Evolutionary conservation across 257 asterid species (phyloP), one percentile per base, ranked within the genome.

Genomic region (Primulina eburnea): DNA sequence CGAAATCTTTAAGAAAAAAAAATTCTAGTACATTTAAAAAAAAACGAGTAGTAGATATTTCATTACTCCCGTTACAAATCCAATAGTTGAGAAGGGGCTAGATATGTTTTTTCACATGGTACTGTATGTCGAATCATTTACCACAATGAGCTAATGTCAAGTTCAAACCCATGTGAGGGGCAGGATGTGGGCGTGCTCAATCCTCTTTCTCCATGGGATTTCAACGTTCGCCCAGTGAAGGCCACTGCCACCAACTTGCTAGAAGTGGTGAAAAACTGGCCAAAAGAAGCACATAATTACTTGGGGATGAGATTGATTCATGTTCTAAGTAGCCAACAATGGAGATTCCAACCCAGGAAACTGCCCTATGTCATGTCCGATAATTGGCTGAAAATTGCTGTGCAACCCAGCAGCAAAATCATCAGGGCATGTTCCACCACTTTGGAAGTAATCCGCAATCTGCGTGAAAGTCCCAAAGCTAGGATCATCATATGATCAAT

Each of bases 361-460:
- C 80, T 93, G 96, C 67, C 98, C 96, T 6, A 93, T 89, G 68
- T 93, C 98, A 68, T 85, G 92, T 69, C 95, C 95, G 17, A 72
- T 58, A 24, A 90, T 85, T 17, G 92, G 86, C 71, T 79, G 82
- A 69, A 86, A 93, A 50, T 87, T 89, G 8, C 75, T 72, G 52
- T 79, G 80, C 78, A 93, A 74, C 69, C 98, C 97, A 65, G 85
- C 80, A 65, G 95, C 94, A 79, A 90, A 93, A 86, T 89, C 95
- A 70, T 89, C 95, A 38, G 90, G 87, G 74, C 71, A 52, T 35
- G 80, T 75, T 73, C 92, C 93, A 69, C 85, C 94, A 77, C 92
- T 87, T 69, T 76, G 88, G 62, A 89, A 79, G 88, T 84, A 93
- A 80, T 93, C 95, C 64, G 94, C 95, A 62, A 93, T 86, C 98